Conservation (phyloP, 805 yeast species). For the Spathaspora girioi region DNA sequence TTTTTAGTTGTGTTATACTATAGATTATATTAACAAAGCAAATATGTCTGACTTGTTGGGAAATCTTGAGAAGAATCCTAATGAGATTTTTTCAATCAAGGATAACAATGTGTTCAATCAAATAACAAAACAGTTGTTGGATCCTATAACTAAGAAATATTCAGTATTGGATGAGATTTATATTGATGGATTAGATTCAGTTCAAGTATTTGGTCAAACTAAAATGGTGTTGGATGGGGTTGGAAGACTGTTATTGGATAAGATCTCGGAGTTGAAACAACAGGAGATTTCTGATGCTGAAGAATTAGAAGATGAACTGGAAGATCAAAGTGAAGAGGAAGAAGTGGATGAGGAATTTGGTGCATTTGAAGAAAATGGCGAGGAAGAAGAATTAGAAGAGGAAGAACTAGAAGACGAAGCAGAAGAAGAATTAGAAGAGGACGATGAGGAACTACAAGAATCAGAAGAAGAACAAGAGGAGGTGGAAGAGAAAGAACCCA, state of each 20-base stretch:
- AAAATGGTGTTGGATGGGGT: conserved; percentile 80
- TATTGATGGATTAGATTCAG: conserved; percentile 82
- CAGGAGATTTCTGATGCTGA: conserved; percentile 37
- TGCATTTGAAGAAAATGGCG: conserved; percentile 31
- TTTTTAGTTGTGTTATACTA: too few species aligned
- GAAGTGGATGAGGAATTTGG: conserved; percentile 27
- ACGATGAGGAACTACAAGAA: conserved; percentile 1
- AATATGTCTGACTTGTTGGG: conserved; percentile 21
- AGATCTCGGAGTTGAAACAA: conserved; percentile 50
- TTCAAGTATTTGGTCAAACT: conserved; percentile 92
- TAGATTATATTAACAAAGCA: background rate
- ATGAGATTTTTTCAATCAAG: conserved; percentile 19
- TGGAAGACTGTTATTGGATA: conserved; percentile 57
- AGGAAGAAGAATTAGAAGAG: conserved; percentile 11
- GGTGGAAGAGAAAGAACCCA: conserved; percentile 10
- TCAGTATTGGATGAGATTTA: conserved; percentile 79
- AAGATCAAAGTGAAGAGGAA: conserved; percentile 33
- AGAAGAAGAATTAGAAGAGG: conserved; percentile 1
- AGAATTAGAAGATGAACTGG: conserved; percentile 52
- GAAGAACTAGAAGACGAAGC: conserved; percentile 1
- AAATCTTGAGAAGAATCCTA: conserved; percentile 19
- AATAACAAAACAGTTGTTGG: conserved; percentile 49
- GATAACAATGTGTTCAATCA: conserved; percentile 18
- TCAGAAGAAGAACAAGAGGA: conserved; percentile 6
- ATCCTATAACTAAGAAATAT: conserved; percentile 50